A percentile compares a stretch with the other conserved stretches of the same genome.
Evolutionary conservation across 768 basidiomycete genomes (phyloP).

Genomic region (Podaxis sp.): DNA sequence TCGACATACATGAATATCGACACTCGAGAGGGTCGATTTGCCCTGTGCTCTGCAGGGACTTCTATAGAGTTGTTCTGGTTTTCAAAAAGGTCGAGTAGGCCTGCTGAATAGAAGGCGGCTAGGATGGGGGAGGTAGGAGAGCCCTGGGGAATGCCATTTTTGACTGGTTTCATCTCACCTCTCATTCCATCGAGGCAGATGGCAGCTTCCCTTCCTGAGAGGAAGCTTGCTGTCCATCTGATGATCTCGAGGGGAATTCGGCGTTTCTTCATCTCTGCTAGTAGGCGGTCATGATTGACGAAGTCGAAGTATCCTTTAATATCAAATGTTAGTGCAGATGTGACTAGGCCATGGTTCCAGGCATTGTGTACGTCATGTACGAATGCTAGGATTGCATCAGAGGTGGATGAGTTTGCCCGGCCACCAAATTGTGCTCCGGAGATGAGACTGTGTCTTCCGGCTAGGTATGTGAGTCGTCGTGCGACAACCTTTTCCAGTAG

Average conservation of each 20-base stretch:
- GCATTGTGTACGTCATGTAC: conserved; percentile 24
- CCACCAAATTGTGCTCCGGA: conserved; percentile 24
- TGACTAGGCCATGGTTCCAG: conserved; percentile 19
- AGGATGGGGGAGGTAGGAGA: conserved; percentile 19
- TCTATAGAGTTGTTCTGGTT: neutral
- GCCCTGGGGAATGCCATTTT: too few relatives aligned
- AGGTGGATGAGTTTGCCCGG: conserved; percentile 19
- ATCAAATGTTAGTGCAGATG: conserved; percentile 24
- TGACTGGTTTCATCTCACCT: conserved; percentile 18
- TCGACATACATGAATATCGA: conserved; percentile 29
- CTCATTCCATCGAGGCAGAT: conserved; percentile 21
- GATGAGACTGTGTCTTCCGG: conserved; percentile 22
- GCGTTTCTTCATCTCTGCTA: conserved; percentile 20
- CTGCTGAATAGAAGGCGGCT: conserved; percentile 22
- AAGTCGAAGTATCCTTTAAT: conserved; percentile 29
- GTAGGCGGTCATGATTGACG: conserved; percentile 24
- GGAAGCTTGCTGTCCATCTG: conserved; percentile 19
- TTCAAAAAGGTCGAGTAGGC: conserved; percentile 21
- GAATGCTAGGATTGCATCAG: conserved; percentile 23
- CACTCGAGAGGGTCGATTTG: conserved; percentile 18
- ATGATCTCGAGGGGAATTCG: conserved; percentile 19
- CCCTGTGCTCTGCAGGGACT: conserved; percentile 9
- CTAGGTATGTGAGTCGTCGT: conserved; percentile 20
- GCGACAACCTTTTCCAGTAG: conserved; percentile 28
- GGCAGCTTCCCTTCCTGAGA: conserved; percentile 10